Evolutionary conservation across 2,329 filamentous ascomycete genomes (phyloP).

Genomic region (Acephala macrosclerotiorum): DNA sequence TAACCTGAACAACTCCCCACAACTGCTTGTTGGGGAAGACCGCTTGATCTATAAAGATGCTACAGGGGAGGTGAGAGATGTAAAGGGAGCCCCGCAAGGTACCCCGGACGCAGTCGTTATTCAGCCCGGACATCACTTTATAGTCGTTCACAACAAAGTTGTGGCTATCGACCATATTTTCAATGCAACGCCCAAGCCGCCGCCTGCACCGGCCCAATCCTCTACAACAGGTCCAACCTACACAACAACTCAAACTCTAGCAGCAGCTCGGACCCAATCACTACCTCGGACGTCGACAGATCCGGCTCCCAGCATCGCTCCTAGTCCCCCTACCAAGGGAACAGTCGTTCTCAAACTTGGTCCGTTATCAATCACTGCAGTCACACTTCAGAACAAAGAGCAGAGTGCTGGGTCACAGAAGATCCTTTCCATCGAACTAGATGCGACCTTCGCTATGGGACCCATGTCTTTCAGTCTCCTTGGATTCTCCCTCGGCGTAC

Average conservation of each 20-base stretch:
- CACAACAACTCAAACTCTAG: background rate
- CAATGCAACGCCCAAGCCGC: background rate
- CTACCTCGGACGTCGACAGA: background rate
- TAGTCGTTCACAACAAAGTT: background rate
- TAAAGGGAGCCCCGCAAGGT: background rate
- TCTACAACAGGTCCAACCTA: background rate
- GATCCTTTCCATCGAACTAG: background rate
- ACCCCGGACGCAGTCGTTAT: background rate
- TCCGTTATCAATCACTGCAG: background rate
- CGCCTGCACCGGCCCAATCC: background rate
- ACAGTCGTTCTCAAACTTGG: background rate
- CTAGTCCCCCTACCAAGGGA: background rate
- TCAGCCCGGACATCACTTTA: background rate
- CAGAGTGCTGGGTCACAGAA: background rate
- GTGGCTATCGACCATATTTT: background rate
- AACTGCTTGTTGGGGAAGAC: background rate
- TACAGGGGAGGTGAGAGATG: background rate
- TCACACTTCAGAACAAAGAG: background rate
- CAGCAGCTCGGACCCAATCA: background rate
- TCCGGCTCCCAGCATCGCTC: background rate
- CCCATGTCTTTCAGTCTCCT: background rate
- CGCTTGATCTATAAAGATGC: background rate
- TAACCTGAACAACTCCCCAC: too few relatives aligned
- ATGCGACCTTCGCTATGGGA: background rate
- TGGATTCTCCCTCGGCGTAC: background rate